These are phyloP conservation scores for Fusarium xylarioides DNA, from an alignment of 2,329 filamentous ascomycete species.

Conservation along the genomic window DNA sequence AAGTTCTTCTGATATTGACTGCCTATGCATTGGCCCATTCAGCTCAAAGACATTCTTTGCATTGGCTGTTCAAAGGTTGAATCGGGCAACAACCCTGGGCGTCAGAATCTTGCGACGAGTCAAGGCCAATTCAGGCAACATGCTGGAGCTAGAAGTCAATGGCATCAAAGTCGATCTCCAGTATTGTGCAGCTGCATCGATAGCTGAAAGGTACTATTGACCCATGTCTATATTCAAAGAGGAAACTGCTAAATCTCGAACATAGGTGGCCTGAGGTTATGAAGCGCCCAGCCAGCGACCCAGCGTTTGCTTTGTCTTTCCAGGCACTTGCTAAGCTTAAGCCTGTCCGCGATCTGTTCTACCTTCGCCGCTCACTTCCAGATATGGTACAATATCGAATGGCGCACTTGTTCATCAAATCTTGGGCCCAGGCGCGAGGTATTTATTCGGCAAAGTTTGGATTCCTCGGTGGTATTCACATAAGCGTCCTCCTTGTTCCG, in stretches of 20 bases:
- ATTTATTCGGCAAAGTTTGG: conserved; percentile 73
- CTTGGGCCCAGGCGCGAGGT: conserved; percentile 69
- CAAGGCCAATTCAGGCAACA: conserved; percentile 66
- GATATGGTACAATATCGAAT: conserved; percentile 65
- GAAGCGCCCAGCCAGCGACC: conserved; percentile 58
- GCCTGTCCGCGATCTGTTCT: conserved; percentile 68
- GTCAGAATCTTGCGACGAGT: conserved; percentile 66
- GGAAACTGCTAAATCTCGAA: background rate
- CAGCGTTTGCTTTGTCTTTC: conserved; percentile 64
- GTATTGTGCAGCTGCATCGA: conserved; percentile 67
- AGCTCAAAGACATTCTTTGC: conserved; percentile 69
- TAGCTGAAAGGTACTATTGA: conserved; percentile 58
- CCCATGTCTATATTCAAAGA: background rate
- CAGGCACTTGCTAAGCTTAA: conserved; percentile 70
- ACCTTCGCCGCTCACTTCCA: conserved; percentile 67
- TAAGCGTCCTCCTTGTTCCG: conserved; percentile 68
- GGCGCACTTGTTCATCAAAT: conserved; percentile 67
- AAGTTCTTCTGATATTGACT: conserved; percentile 69
- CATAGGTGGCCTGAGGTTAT: conserved; percentile 58
- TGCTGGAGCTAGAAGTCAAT: conserved; percentile 69
- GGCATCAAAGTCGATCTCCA: conserved; percentile 71
- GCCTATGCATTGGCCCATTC: conserved; percentile 70
- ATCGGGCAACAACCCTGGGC: conserved; percentile 53
- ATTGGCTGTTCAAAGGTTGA: conserved; percentile 64
- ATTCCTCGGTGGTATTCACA: conserved; percentile 71